Evolutionary conservation across 345 rosid genomes (phyloP).

Genomic region (Lepidium didymum): DNA sequence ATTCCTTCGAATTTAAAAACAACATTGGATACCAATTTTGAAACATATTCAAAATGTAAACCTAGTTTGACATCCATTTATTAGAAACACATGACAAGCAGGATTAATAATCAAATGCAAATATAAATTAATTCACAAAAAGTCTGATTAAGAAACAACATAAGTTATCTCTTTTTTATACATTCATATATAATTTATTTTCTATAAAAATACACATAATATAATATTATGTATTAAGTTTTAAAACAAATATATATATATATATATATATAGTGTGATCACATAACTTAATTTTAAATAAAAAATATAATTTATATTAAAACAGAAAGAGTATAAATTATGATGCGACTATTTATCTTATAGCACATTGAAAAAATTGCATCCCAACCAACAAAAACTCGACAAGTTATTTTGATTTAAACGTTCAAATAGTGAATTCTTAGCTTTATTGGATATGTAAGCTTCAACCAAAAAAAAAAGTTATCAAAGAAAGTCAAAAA

Average conservation of each 20-base stretch:
- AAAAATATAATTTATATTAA: too few species aligned
- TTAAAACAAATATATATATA: too few species aligned
- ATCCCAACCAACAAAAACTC: background rate
- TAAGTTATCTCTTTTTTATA: too few species aligned
- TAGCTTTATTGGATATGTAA: background rate
- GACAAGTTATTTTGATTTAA: background rate
- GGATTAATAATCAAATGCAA: background rate
- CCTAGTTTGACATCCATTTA: background rate
- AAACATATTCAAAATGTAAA: too few species aligned
- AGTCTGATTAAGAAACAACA: too few species aligned
- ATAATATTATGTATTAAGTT: too few species aligned
- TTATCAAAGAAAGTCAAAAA: slow-evolving; percentile 8
- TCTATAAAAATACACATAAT: too few species aligned
- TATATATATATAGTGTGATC: too few species aligned
- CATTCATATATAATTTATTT: too few species aligned
- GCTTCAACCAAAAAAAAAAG: background rate
- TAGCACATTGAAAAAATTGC: background rate
- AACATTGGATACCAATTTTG: too few species aligned
- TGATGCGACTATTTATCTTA: background rate
- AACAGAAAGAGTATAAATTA: background rate
- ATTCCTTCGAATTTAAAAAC: background rate
- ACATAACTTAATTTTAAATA: too few species aligned
- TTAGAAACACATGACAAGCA: background rate
- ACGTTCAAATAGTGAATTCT: background rate
- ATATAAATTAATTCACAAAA: background rate